These are phyloP conservation scores for Fusarium ramigenum DNA, from an alignment of 2,329 filamentous ascomycete species.

Conservation along the genomic window DNA sequence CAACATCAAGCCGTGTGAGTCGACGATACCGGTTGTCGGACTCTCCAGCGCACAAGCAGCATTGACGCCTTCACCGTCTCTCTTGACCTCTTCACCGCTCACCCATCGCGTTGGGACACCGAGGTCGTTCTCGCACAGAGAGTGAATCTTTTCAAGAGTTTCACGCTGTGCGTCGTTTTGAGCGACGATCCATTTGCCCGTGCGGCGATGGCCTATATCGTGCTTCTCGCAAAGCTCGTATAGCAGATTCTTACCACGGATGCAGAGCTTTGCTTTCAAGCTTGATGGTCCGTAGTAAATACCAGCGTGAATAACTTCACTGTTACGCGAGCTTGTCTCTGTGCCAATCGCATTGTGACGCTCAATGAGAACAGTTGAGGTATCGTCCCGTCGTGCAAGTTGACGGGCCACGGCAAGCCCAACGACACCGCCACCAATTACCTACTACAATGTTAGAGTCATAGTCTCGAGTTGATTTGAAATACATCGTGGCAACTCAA, in stretches of 20 bases:
- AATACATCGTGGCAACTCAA: background rate
- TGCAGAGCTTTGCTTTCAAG: conserved; percentile 86
- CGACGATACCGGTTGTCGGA: conserved; percentile 87
- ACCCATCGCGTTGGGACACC: conserved; percentile 79
- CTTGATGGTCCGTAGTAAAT: conserved; percentile 83
- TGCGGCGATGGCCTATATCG: conserved; percentile 75
- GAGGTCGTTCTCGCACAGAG: conserved; percentile 52
- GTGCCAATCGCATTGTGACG: conserved; percentile 79
- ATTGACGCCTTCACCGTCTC: conserved; percentile 78
- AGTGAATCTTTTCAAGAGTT: conserved; percentile 64
- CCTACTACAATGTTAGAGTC: conserved; percentile 46
- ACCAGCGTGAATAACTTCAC: conserved; percentile 95
- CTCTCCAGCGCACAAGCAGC: conserved; percentile 78
- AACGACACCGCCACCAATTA: conserved; percentile 72
- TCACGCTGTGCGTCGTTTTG: conserved; percentile 77
- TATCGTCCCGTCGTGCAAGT: conserved; percentile 70
- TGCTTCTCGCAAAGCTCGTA: conserved; percentile 79
- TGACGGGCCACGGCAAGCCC: conserved; percentile 82
- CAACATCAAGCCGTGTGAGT: conserved; percentile 86
- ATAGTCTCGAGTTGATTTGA: background rate
- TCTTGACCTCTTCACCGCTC: conserved; percentile 65
- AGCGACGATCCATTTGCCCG: conserved; percentile 95
- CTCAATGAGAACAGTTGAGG: conserved; percentile 81
- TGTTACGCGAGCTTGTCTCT: conserved; percentile 90
- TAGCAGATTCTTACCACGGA: conserved; percentile 78